A percentile compares a stretch with the other conserved stretches of the same genome.
These are phyloP conservation scores for Rutstroemia sp. DNA, from an alignment of 2,329 filamentous ascomycete genomes.

Conservation along the genomic window DNA sequence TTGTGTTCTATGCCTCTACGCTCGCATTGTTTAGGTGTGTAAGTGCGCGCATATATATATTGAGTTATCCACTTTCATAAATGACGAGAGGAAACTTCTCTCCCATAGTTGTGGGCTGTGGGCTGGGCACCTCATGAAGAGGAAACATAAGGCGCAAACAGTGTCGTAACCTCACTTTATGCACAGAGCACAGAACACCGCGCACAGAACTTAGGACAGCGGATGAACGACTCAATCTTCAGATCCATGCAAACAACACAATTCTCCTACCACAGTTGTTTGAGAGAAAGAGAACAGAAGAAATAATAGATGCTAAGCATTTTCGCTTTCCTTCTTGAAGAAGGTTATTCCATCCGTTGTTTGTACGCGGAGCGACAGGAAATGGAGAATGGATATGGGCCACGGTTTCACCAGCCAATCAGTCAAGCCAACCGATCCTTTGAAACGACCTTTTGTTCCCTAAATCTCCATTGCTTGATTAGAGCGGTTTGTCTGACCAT, in stretches of 20 bases:
- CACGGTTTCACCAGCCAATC: background rate
- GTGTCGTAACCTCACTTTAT: background rate
- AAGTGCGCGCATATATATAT: background rate
- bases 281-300: background rate
- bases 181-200: no score
- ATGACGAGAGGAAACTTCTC: no score
- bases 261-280: no score
- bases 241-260: no score
- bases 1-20: no score
- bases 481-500: background rate
- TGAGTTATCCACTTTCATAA: background rate
- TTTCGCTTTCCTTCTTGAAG: no score
- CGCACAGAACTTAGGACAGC: background rate
- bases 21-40: background rate
- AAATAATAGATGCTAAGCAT: background rate
- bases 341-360: background rate
- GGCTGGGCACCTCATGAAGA: background rate
- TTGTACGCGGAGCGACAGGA: background rate
- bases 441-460: constrained; percentile 1
- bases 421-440: background rate
- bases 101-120: no score
- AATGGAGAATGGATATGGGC: background rate
- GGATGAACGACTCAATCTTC: background rate
- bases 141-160: background rate
- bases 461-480: constrained; percentile 3